These are phyloP conservation scores for Brassica balearica DNA, from an alignment of 441 rosid genomes.

Conservation along the genomic window DNA sequence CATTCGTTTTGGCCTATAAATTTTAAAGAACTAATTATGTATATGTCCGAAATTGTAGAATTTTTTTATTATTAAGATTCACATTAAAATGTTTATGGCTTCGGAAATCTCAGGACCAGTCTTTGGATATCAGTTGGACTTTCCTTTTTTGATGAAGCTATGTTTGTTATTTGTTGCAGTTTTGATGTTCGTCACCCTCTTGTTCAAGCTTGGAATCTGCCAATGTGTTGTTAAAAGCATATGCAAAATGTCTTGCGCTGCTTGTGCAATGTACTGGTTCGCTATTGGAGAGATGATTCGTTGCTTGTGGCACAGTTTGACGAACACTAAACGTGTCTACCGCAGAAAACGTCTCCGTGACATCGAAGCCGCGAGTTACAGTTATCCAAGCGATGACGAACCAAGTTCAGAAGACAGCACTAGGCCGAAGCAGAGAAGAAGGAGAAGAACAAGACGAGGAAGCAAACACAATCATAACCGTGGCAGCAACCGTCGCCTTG, in stretches of 20 bases:
- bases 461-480: slow-evolving; percentile 12
- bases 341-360: slow-evolving; percentile 48
- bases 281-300: slow-evolving; percentile 53
- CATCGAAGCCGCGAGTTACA: slow-evolving; percentile 47
- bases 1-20: too few relatives aligned
- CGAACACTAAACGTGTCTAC: slow-evolving; percentile 56
- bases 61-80: too few relatives aligned
- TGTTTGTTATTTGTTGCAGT: slow-evolving; percentile 46
- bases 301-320: slow-evolving; percentile 66
- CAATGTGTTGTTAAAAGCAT: slow-evolving; percentile 74
- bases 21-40: too few relatives aligned
- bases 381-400: slow-evolving; percentile 35
- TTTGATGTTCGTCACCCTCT: slow-evolving; percentile 67
- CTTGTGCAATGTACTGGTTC: slow-evolving; percentile 64
- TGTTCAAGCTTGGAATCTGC: slow-evolving; percentile 79
- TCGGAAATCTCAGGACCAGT: not conserved
- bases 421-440: slow-evolving; percentile 49
- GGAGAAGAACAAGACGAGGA: slow-evolving; percentile 36
- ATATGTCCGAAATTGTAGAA: not conserved
- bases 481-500: slow-evolving; percentile 28
- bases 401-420: slow-evolving; percentile 35
- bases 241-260: slow-evolving; percentile 73
- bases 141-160: not conserved
- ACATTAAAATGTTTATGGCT: too few relatives aligned
- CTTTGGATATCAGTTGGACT: not conserved